Evolutionary conservation across 495 filamentous ascomycete species (phyloP), one percentile per base, ranked within the genome.

Genomic region (Tuber brumale): DNA sequence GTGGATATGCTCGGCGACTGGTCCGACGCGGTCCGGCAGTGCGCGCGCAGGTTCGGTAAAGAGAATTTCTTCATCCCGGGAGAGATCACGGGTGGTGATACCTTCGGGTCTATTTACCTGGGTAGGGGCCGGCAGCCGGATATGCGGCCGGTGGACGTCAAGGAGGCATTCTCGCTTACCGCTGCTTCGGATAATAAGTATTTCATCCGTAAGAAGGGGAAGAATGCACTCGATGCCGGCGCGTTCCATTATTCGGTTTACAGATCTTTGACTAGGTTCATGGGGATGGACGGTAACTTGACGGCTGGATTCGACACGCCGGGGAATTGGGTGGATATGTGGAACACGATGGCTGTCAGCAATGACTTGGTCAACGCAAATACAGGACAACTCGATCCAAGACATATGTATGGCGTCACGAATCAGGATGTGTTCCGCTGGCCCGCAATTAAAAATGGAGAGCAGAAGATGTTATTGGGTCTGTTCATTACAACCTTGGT

Each of bases 341-440:
- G 90, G 90, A 85, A 89, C 57, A 76, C 86, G 39, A 89, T 92
- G 83, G 72, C 92, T 14, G 81, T 85, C 69, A 90, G 88, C 23
- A 92, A 93, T 78, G 91, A 93, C 78, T 78, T 92, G 75, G 80
- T 88, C 76, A 92, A 92, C 75, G 85, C 89, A 8, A 89, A 90
- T 81, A 91, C 88, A 2, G 90, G 89, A 70, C 84, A 87, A 74
- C 92, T 92, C 74, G 91, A 93, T 79, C 91, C 91, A 7, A 86
- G 91, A 21, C 91, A 93, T 80, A 88, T 92, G 86, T 92, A 88
- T 71, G 91, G 91, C 42, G 86, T 86, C 3, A 90, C 89, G 9
- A 92, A 92, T 79, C 91, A 93, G 83, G 91, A 93, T 80, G 90
- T 93, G 8, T 92, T 93, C 82, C 87, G 91, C 14, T 93, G 91